Base-by-base conservation (phyloP, 1,284 basidiomycete genomes). In the Grifola frondosa region DNA sequence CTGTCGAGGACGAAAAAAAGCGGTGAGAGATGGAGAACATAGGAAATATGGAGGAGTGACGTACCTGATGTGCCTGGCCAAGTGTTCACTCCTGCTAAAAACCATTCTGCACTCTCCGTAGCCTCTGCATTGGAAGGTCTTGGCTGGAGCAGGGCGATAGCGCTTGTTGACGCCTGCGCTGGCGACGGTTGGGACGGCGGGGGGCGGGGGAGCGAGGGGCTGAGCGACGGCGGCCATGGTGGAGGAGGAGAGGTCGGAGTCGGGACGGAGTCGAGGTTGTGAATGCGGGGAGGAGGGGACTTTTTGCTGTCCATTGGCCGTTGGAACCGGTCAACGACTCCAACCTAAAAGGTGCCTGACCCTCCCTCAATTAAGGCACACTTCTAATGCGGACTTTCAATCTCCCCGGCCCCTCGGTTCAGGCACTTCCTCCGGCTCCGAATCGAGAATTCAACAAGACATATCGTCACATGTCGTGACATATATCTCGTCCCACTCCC, bases 101-200 rank as follows among this genome's bases (percentile, higher is more conserved):
- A 94, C 91, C 91, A 97, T 97, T 52, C 88, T 79, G 69, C 95
- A 97, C 43, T 95, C 91, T 52, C 92, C 94, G 63, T 91, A 97
- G 8, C 94, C 94, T 47, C 85, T 80, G 70, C 95, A 98, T 59
- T 94, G 89, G 66, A 97, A 97, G 47, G 94, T 90, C 72, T 96
- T 97, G 46, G 88, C 81, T 6, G 86, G 85, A 0, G 84, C 81
- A 6, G 86, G 81, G 17, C 87, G 76, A 60, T 85, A 86, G 38
- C 86, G 78, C 57, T 86, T 88, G 48, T 65, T 73, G 37, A 73
- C 52, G 51, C 37, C 54, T 28, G 46, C 35, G 52, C 40, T 41
- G 47, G 48, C 39, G 30, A 47, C 19, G 39, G 53, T 11, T 28
- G 39, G 51, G 33, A 40, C 21, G 37, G 52, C 46, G 23, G 16